phyloP scores from a whole-genome alignment of 768 basidiomycete genomes.

The Floccularia luteovirens region DNA sequence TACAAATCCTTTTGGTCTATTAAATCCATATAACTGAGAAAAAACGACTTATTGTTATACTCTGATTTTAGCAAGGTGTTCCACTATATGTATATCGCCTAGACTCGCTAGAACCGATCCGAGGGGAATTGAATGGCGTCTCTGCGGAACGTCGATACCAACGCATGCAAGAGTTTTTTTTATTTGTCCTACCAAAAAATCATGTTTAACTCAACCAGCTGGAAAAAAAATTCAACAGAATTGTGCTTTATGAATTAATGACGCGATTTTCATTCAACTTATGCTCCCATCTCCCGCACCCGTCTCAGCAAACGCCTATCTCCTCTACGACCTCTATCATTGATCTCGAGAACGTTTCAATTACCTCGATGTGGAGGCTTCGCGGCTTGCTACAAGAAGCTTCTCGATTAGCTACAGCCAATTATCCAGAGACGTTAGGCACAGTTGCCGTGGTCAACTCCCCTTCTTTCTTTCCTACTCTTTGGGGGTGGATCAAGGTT shows the following conservation, averaged over 20 bases:
- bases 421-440: slow-evolving; percentile 75
- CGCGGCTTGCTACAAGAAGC: slow-evolving; percentile 72
- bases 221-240: slow-evolving; percentile 28
- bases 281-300: slow-evolving; percentile 53
- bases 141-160: slow-evolving; percentile 51
- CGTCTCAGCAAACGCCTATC: slow-evolving; percentile 42
- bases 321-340: slow-evolving; percentile 62
- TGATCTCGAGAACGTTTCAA: slow-evolving; percentile 57
- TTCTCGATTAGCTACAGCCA: slow-evolving; percentile 63
- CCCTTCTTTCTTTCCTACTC: slow-evolving; percentile 73
- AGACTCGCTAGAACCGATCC: slow-evolving; percentile 47
- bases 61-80: slow-evolving; percentile 53
- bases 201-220: too few relatives aligned
- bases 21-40: not conserved
- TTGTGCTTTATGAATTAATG: slow-evolving; percentile 65
- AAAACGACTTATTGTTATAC: not conserved
- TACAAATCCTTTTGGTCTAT: not conserved
- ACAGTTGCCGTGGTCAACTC: slow-evolving; percentile 70
- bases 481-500: slow-evolving; percentile 84
- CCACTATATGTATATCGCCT: slow-evolving; percentile 76
- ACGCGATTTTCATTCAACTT: slow-evolving; percentile 54
- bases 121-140: slow-evolving; percentile 53
- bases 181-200: slow-evolving; percentile 1
- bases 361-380: slow-evolving; percentile 62
- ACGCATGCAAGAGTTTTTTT: slow-evolving; percentile 49